These are phyloP conservation scores for Corylus americana DNA, from an alignment of 306 rosid genomes.

Conservation along the genomic window DNA sequence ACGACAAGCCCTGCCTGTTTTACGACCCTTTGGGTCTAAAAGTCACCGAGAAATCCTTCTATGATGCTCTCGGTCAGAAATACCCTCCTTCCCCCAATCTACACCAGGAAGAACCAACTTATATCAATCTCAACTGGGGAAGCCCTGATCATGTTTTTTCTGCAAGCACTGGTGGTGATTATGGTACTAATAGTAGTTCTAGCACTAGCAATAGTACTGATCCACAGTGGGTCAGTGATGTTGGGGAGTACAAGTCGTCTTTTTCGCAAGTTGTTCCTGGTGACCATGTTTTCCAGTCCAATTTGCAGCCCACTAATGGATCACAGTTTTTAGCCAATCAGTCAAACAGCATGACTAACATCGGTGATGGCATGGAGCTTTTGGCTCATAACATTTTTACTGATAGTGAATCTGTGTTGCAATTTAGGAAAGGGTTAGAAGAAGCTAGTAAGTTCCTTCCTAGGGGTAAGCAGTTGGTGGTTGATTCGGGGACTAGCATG, in stretches of 20 bases:
- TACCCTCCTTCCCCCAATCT: conserved; percentile 4
- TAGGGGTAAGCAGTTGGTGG: not conserved
- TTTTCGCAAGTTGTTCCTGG: not conserved
- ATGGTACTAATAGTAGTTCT: conserved; percentile 23
- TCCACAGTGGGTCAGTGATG: not conserved
- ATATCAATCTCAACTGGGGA: conserved; percentile 9
- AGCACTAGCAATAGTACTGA: conserved; percentile 32
- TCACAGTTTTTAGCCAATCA: not conserved
- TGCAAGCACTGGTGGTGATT: conserved; percentile 13
- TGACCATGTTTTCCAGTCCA: not conserved
- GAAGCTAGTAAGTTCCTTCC: too few relatives aligned
- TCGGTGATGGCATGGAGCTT: too few relatives aligned
- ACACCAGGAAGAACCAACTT: conserved; percentile 2
- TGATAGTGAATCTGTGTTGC: too few relatives aligned
- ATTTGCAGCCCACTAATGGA: not conserved
- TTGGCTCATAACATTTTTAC: too few relatives aligned
- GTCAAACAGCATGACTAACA: too few relatives aligned
- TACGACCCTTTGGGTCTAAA: conserved; percentile 3
- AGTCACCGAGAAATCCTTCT: conserved; percentile 10
- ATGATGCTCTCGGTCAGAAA: not conserved
- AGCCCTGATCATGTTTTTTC: conserved; percentile 26
- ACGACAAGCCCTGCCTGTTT: conserved; percentile 4
- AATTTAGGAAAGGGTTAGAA: too few relatives aligned
- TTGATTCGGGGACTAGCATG: not conserved
- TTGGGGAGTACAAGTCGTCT: not conserved